Percentiles rank a stretch among this genome's conserved stretches.
phyloP scores from a whole-genome alignment of 139 green algal genomes.

The Picochlorum sp. region DNA sequence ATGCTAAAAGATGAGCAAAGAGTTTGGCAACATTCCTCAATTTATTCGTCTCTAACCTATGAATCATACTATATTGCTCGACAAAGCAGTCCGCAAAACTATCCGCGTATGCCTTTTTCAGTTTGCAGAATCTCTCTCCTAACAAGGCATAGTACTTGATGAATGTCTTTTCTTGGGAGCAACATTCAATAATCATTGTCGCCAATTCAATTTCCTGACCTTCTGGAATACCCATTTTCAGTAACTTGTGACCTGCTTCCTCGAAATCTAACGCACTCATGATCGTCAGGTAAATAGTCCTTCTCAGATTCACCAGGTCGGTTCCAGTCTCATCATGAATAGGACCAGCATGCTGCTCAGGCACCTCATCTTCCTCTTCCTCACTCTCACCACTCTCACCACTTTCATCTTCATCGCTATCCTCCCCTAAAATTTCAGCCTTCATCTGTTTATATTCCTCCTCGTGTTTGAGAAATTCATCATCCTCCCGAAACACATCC shows the following conservation, averaged over 20 bases:
- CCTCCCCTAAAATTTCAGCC: constrained; percentile 73
- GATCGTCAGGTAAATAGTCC: constrained; percentile 99
- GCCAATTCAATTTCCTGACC: constrained; percentile 79
- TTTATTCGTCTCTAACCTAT: constrained; percentile 99
- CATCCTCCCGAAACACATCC: constrained; percentile 86
- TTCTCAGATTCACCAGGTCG: constrained; percentile 92
- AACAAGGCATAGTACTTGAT: constrained; percentile 90
- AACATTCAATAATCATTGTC: constrained; percentile 97
- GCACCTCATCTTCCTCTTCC: constrained; percentile 19
- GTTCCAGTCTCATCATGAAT: constrained; percentile 74
- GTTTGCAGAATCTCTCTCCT: constrained; percentile 83
- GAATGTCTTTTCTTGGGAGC: constrained; percentile 66
- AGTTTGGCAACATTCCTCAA: constrained; percentile 96
- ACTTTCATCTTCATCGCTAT: constrained; percentile 43
- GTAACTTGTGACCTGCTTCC: constrained; percentile 98
- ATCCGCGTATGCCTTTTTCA: constrained; percentile 65
- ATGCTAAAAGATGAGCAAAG: constrained; percentile 88
- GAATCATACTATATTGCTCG: constrained; percentile 91
- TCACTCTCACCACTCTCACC: constrained; percentile 10
- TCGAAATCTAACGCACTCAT: constrained; percentile 97
- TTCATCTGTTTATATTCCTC: constrained; percentile 77
- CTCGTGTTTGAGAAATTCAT: constrained; percentile 65
- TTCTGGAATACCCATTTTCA: constrained; percentile 73
- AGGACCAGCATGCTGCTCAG: constrained; percentile 27
- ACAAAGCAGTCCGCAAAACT: constrained; percentile 84